Conservation (phyloP, 495 filamentous ascomycete species). For the Lepidopterella palustris region DNA sequence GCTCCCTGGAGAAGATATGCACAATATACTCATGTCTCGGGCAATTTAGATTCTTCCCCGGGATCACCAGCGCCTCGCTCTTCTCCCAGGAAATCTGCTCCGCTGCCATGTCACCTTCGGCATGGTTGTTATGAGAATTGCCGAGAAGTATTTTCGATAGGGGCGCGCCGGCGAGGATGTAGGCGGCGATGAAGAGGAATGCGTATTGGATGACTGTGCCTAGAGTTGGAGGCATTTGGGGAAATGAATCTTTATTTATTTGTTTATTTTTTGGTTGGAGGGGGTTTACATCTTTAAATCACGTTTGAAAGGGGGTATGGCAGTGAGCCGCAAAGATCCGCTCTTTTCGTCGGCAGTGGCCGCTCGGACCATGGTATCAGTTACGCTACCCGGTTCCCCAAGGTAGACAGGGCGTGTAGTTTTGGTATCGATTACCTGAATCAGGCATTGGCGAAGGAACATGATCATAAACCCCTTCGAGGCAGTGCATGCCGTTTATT, state of each 20-base stretch:
- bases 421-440: no score
- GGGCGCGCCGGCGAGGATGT: constrained; percentile 27
- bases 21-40: constrained; percentile 10
- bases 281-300: no score
- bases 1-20: constrained; percentile 44
- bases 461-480: no score
- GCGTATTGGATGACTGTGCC: constrained; percentile 16
- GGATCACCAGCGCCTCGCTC: constrained; percentile 13
- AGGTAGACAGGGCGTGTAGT: not conserved
- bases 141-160: constrained; percentile 6
- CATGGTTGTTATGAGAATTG: not conserved
- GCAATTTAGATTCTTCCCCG: constrained; percentile 17
- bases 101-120: no score
- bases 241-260: not conserved
- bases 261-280: no score
- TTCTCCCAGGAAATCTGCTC: constrained; percentile 16
- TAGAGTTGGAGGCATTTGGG: not conserved
- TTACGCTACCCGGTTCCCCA: no score
- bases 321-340: not conserved
- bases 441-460: no score
- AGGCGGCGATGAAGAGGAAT: constrained; percentile 11
- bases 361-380: not conserved
- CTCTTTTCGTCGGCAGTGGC: not conserved
- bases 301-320: no score
- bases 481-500: no score